Conservation (phyloP, 768 basidiomycete genomes). For the Hygrocybe punicea region DNA sequence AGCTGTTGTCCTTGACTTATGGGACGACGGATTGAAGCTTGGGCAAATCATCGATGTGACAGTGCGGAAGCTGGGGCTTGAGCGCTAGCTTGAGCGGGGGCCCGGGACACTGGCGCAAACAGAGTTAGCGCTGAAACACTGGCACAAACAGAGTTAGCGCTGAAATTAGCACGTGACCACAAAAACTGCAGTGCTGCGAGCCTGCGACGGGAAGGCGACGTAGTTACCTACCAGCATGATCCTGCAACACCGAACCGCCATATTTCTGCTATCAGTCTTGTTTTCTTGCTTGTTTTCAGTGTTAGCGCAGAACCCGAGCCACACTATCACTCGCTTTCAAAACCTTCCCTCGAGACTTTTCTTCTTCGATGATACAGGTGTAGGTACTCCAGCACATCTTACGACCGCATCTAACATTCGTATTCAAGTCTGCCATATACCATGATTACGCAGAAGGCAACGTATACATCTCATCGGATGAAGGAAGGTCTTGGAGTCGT, state of each 20-base stretch:
- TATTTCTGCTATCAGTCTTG: constrained; percentile 19
- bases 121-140: too few relatives aligned
- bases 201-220: constrained; percentile 1
- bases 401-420: constrained; percentile 8
- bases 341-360: constrained; percentile 74
- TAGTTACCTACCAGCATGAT: constrained; percentile 19
- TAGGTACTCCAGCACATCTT: constrained; percentile 37
- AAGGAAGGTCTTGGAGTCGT: constrained; percentile 69
- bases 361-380: constrained; percentile 92
- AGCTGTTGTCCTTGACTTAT: too few relatives aligned
- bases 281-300: constrained; percentile 11
- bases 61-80: too few relatives aligned
- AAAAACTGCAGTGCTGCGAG: not conserved
- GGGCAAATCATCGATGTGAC: too few relatives aligned
- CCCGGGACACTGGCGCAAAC: too few relatives aligned
- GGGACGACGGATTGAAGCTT: too few relatives aligned
- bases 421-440: constrained; percentile 58
- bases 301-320: constrained; percentile 46
- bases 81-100: too few relatives aligned
- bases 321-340: constrained; percentile 52
- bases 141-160: too few relatives aligned
- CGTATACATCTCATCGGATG: constrained; percentile 78
- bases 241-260: constrained; percentile 17
- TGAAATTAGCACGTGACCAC: not conserved
- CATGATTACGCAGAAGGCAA: constrained; percentile 69